Conservation (phyloP, 768 basidiomycete species). For the Dentipellis sp. region DNA sequence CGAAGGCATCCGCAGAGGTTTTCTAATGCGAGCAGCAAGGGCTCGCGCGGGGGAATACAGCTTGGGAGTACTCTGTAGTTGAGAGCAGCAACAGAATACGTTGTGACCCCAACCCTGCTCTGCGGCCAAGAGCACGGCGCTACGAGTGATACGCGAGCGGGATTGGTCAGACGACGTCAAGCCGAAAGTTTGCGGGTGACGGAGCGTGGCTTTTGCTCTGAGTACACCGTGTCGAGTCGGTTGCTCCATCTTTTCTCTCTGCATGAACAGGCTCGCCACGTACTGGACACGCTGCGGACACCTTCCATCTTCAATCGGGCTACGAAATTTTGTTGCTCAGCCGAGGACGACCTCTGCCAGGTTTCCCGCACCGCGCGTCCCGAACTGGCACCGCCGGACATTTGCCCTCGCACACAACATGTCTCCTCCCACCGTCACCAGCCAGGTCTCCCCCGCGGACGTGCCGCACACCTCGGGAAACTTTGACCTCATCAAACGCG, state of each 20-base stretch:
- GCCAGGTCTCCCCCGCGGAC: neutral
- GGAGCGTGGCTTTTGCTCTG: too few species aligned
- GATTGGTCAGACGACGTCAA: too few species aligned
- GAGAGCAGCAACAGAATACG: too few species aligned
- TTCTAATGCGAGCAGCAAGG: neutral
- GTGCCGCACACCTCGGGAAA: constrained; percentile 46
- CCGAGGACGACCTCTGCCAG: neutral
- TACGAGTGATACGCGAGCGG: too few species aligned
- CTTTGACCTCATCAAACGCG: constrained; percentile 72
- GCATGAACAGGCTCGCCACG: neutral
- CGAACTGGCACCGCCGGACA: too few species aligned
- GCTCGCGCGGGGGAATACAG: neutral
- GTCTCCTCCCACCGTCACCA: constrained; percentile 2
- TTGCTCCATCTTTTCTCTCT: neutral
- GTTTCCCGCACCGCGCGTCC: neutral
- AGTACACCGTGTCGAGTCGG: too few species aligned
- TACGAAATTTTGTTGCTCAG: neutral
- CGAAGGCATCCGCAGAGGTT: neutral
- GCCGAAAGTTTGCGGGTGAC: too few species aligned
- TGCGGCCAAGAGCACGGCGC: too few species aligned
- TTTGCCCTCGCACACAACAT: neutral
- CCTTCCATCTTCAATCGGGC: neutral
- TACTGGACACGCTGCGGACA: neutral
- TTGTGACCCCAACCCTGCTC: too few species aligned
- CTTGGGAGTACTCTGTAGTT: too few species aligned